Evolutionary conservation across 441 rosid genomes (phyloP), one percentile per base, ranked within the genome.

Genomic region (Mallotus japonicus): DNA sequence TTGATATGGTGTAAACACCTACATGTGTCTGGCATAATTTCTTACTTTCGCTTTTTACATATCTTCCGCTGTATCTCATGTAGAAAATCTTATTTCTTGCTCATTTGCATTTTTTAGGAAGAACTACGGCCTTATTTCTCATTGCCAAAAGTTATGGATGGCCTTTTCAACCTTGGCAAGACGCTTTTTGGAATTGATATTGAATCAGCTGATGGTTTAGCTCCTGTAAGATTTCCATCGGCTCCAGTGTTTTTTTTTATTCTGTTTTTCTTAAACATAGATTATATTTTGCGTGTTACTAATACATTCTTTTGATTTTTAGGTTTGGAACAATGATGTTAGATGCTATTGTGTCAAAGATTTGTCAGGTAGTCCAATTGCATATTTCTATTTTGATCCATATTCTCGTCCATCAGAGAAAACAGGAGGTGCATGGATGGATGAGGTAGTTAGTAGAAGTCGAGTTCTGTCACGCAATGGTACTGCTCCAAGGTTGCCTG

Each of bases 341-440:
- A 85, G 77, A 76, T 94, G 92, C 80, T 94, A 88, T 80, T 11
- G 86, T 42, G 87, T 94, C 65, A 92, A 90, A 73, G 97, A 94
- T 76, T 84, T 91, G 72, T 87, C 89, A 65, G 92, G 98, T 34
- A 83, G 78, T 72, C 90, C 96, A 49, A 73, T 83, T 63, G 95
- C 98, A 4, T 92, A 94, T 81, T 92, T 94, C 79, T 92, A 94
- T 81, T 94, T 94, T 78, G 99, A 94, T 85, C 97, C 99, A 60
- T 92, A 89, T 79, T 89, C 97, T 72, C 97, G 99, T 70, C 97
- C 99, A 40, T 87, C 97, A 32, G 96, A 95, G 76, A 95, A 95
- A 82, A 81, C 76, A 72, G 97, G 88, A 40, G 97, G 97, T 62
- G 99, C 99, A 66, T 94, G 99, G 97, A 88, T 92, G 97, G 88